These are phyloP conservation scores for Filobasidium wieringae DNA, from an alignment of 768 basidiomycete species.

Conservation along the genomic window DNA sequence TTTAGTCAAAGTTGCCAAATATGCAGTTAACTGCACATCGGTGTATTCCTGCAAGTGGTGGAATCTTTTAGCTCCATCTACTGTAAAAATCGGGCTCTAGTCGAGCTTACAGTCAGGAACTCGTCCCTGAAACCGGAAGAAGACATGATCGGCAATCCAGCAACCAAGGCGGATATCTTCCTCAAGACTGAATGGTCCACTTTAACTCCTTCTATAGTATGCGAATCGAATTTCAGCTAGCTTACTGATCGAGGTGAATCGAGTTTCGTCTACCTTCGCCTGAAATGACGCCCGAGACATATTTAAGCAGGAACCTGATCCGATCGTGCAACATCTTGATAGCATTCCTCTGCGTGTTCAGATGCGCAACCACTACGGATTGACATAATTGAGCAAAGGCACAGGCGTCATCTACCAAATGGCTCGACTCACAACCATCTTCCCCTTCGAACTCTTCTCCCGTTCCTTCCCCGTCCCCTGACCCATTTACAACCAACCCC, in stretches of 20 bases:
- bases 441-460: background rate
- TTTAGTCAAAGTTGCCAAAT: conserved; percentile 77
- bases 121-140: conserved; percentile 72
- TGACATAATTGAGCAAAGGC: background rate
- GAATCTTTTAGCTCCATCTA: background rate
- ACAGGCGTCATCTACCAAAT: background rate
- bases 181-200: conserved; percentile 73
- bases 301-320: conserved; percentile 71
- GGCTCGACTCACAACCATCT: background rate
- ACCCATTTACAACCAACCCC: conserved; percentile 48
- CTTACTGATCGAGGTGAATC: background rate
- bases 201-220: conserved; percentile 52
- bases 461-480: conserved; percentile 67
- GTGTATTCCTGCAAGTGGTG: conserved; percentile 64
- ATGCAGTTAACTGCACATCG: conserved; percentile 84
- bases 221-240: conserved; percentile 39
- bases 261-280: conserved; percentile 42
- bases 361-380: conserved; percentile 72
- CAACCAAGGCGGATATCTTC: conserved; percentile 70
- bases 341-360: conserved; percentile 84
- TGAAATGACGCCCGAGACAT: conserved; percentile 63
- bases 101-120: conserved; percentile 60
- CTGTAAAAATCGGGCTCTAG: background rate
- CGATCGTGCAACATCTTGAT: conserved; percentile 94
- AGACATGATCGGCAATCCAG: conserved; percentile 77